phyloP scores from a whole-genome alignment of 78 protist species.

The Dictyostelium brefeldianum region DNA sequence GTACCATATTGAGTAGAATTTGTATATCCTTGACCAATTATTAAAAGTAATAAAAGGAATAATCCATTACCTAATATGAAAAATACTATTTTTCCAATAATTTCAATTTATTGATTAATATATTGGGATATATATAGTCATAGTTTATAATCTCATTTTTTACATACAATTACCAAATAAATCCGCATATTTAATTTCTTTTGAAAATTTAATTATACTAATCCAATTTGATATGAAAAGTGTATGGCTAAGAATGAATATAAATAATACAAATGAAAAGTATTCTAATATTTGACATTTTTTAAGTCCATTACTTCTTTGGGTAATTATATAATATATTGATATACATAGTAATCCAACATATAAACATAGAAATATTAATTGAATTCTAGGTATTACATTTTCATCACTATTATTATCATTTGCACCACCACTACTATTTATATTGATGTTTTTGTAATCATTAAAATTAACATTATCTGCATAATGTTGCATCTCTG shows the following conservation, averaged over 20 bases:
- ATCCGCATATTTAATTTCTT: background rate
- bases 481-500: no score
- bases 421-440: background rate
- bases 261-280: background rate
- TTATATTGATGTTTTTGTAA: background rate
- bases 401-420: slow-evolving; percentile 3
- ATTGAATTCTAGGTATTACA: slow-evolving; percentile 10
- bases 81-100: background rate
- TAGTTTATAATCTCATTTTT: no score
- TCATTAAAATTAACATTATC: no score
- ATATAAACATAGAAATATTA: background rate
- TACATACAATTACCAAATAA: slow-evolving; percentile 8
- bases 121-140: no score
- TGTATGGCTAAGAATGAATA: background rate
- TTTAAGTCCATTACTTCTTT: background rate
- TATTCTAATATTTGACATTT: background rate
- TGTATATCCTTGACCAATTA: slow-evolving; percentile 65
- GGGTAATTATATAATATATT: background rate
- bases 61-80: slow-evolving; percentile 16
- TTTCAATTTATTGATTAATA: background rate
- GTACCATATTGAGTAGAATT: slow-evolving; percentile 37
- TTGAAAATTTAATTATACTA: slow-evolving; percentile 7
- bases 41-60: slow-evolving; percentile 24
- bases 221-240: background rate
- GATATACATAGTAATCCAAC: background rate